Evolutionary conservation across 306 rosid species (phyloP).

Genomic region (Castanea crenata): DNA sequence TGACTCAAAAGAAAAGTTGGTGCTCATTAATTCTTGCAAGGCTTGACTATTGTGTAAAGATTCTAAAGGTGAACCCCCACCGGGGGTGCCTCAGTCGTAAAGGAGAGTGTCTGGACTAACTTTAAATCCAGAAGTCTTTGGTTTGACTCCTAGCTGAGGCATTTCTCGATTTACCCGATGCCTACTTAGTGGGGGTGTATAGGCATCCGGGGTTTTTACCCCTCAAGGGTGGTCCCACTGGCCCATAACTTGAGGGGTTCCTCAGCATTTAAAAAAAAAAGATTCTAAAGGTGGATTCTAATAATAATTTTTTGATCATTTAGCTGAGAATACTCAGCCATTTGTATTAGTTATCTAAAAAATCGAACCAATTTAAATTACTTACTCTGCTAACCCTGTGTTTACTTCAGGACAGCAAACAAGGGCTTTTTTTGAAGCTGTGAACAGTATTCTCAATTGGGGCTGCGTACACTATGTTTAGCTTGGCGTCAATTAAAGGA

Average conservation of each 20-base stretch:
- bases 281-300: not conserved
- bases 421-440: conserved; percentile 80
- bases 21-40: not conserved
- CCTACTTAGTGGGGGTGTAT: too few species aligned
- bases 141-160: too few species aligned
- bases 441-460: conserved; percentile 89
- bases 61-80: not conserved
- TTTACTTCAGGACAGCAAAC: conserved; percentile 87
- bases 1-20: not conserved
- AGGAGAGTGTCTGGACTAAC: too few species aligned
- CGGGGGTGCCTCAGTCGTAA: too few species aligned
- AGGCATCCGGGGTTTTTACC: too few species aligned
- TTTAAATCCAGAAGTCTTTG: too few species aligned
- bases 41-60: not conserved
- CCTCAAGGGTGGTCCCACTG: too few species aligned
- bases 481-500: conserved; percentile 89
- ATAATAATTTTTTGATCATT: not conserved
- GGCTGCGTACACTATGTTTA: conserved; percentile 84
- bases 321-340: not conserved
- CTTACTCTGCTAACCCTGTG: conserved; percentile 5
- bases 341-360: not conserved
- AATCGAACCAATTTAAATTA: not conserved
- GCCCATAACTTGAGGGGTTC: too few species aligned
- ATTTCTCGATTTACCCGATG: too few species aligned
- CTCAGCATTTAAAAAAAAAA: too few species aligned